Evolutionary conservation across 495 filamentous ascomycete species (phyloP).

Genomic region (Clohesyomyces aquaticus): DNA sequence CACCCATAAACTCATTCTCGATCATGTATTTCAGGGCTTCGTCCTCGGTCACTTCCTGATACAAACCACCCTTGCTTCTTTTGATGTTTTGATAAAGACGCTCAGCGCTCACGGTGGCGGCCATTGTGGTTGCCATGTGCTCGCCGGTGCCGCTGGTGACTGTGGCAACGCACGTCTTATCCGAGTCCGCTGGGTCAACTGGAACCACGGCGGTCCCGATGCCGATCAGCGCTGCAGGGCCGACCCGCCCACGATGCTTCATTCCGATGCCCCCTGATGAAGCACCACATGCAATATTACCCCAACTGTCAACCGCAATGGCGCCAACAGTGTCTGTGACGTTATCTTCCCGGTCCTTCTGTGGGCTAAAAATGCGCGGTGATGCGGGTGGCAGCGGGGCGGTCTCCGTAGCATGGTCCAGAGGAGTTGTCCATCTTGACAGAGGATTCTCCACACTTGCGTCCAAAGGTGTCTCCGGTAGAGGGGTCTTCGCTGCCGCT

Average conservation of each 20-base stretch:
- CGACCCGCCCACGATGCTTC: slow-evolving; percentile 89
- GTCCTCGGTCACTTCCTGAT: slow-evolving; percentile 70
- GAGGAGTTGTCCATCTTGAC: slow-evolving; percentile 19
- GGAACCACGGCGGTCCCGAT: slow-evolving; percentile 89
- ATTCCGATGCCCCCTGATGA: slow-evolving; percentile 99
- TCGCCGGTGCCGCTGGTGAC: slow-evolving; percentile 95
- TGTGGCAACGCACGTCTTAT: slow-evolving; percentile 67
- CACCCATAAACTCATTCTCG: slow-evolving; percentile 76
- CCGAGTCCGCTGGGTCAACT: slow-evolving; percentile 61
- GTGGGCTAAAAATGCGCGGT: neutral
- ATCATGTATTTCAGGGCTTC: slow-evolving; percentile 73
- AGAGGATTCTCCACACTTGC: slow-evolving; percentile 21
- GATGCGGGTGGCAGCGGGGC: slow-evolving; percentile 16
- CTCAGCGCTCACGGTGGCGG: slow-evolving; percentile 75
- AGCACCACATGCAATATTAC: slow-evolving; percentile 92
- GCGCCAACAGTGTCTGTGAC: slow-evolving; percentile 95
- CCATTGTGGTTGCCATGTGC: slow-evolving; percentile 92
- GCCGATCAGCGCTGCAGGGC: slow-evolving; percentile 89
- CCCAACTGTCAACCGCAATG: slow-evolving; percentile 82
- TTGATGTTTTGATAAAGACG: slow-evolving; percentile 70
- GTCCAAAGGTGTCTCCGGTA: slow-evolving; percentile 23
- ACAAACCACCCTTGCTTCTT: slow-evolving; percentile 60
- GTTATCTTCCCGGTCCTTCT: slow-evolving; percentile 46
- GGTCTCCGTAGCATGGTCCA: slow-evolving; percentile 19
- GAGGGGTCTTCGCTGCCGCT: neutral